These are phyloP conservation scores for Xeromyces bisporus DNA, from an alignment of 495 filamentous ascomycete genomes.

Conservation along the genomic window DNA sequence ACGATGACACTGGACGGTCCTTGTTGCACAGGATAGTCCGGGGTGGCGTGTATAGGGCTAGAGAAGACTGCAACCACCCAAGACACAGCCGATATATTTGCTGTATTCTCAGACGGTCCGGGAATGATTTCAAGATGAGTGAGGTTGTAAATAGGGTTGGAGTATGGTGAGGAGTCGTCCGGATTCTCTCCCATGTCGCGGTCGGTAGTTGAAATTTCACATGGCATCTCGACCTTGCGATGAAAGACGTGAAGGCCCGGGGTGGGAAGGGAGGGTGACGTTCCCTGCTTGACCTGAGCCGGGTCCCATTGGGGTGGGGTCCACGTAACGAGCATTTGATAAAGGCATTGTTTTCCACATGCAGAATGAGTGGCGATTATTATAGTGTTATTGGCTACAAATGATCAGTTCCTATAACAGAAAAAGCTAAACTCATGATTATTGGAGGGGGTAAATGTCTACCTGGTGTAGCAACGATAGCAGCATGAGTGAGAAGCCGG, in stretches of 20 bases:
- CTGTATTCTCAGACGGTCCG: constrained; percentile 31
- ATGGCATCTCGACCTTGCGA: constrained; percentile 24
- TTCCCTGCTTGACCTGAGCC: constrained; percentile 13
- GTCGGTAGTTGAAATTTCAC: constrained; percentile 14
- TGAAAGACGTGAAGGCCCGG: constrained; percentile 28
- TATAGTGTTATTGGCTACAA: constrained; percentile 36
- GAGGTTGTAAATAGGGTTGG: constrained; percentile 37
- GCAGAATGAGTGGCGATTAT: constrained; percentile 49
- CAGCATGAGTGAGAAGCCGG: constrained; percentile 62
- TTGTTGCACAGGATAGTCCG: constrained; percentile 36
- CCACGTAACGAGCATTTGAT: constrained; percentile 39
- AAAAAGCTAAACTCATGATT: not conserved
- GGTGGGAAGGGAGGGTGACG: constrained; percentile 18
- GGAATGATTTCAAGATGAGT: constrained; percentile 52
- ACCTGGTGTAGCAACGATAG: constrained; percentile 59
- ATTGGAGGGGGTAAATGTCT: constrained; percentile 5
- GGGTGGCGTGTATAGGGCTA: constrained; percentile 30
- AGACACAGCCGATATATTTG: constrained; percentile 34
- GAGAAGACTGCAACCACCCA: constrained; percentile 59
- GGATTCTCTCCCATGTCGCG: constrained; percentile 10
- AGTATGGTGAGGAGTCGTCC: constrained; percentile 14
- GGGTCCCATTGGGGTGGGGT: constrained; percentile 26
- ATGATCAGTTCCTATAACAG: constrained; percentile 1
- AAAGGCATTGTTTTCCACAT: constrained; percentile 47
- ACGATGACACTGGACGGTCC: constrained; percentile 51